Conservation (phyloP, 768 basidiomycete genomes). For the Termitomyces sp. region DNA sequence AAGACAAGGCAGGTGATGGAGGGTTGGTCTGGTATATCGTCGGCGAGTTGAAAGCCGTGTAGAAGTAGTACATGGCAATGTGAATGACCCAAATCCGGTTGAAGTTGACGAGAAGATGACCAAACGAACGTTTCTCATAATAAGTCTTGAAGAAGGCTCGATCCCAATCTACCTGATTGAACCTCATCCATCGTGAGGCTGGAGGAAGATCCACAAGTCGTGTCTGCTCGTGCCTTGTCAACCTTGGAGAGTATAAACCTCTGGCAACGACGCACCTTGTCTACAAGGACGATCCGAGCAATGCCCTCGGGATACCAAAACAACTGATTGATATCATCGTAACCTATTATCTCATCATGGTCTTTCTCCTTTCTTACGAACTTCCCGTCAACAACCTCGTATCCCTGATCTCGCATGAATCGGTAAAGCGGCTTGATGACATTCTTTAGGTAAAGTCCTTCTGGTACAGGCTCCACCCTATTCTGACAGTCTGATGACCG, state of each 20-base stretch:
- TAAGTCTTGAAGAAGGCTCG: constrained; percentile 98
- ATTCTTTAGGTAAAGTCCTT: constrained; percentile 88
- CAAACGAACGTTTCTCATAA: constrained; percentile 94
- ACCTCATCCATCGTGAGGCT: constrained; percentile 92
- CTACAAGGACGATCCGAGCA: constrained; percentile 78
- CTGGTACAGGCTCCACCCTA: constrained; percentile 85
- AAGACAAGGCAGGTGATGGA: constrained; percentile 72
- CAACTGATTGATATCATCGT: constrained; percentile 97
- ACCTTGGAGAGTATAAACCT: constrained; percentile 1
- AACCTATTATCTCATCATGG: constrained; percentile 93
- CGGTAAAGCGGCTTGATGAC: constrained; percentile 93
- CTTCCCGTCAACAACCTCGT: constrained; percentile 92
- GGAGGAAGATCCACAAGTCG: constrained; percentile 89
- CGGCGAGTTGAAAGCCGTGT: constrained; percentile 92
- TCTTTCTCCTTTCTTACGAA: constrained; percentile 92
- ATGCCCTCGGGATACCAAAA: constrained; percentile 99
- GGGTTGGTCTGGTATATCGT: constrained; percentile 65
- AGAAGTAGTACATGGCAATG: constrained; percentile 91
- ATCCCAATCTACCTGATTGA: constrained; percentile 96
- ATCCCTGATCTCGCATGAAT: constrained; percentile 96
- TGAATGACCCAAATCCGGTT: constrained; percentile 99
- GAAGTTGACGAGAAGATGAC: constrained; percentile 98
- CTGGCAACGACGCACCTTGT: constrained; percentile 57
- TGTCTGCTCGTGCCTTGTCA: constrained; percentile 40
- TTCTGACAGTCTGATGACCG: constrained; percentile 98